Base-by-base conservation (phyloP, 164 flowering plant genomes). In the Liriodendron chinense region DNA sequence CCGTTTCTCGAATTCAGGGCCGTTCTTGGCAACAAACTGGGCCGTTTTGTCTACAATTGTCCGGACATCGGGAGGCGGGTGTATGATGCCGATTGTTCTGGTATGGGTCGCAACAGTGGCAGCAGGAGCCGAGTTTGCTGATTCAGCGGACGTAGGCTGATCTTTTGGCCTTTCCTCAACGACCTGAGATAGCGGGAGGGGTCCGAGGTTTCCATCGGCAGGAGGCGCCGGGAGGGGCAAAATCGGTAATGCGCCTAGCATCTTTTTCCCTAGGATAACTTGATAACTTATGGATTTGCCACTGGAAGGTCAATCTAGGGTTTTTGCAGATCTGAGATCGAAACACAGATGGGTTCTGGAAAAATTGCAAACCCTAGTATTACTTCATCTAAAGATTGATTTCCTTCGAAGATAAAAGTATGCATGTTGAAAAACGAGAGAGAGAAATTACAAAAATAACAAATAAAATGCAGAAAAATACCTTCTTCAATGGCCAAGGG, bases 51-150 rank as follows among this genome's bases (percentile, higher is more conserved):
- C 98, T 3, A 94, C 98, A 71, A 96, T 93, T 34, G 78, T 89
- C 68, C 97, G 86, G 68, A 96, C 94, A 72, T 96, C 98, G 0
- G 94, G 92, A n/a, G 99, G 99, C 0, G 99, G 99, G 72, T 96
- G 89, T 10, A 96, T 96, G 18, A 96, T 96, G 24, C 99, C 99
- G 69, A 96, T 96, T 2, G 96, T 90, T 79, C 87, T 85, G 1
- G 99, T 93, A 76, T 96, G 99, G 0, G 98, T 90, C 1, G 96
- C 94, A 67, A 96, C 88, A 0, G 92, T 26, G 1, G 61, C 72
- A 2, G 49, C 72, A 0, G 82, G 49, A 75, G 82, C 87, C 0
- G 83, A 66, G 57, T 65, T 79, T 16, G 74, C 75, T 6, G 74
- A 78, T 72, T 81, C 72, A 79, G 80, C 57, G 86, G 21, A 69